Evolutionary conservation across 352 stramenopile genomes (phyloP).

Genomic region (Phytophthora pisi): DNA sequence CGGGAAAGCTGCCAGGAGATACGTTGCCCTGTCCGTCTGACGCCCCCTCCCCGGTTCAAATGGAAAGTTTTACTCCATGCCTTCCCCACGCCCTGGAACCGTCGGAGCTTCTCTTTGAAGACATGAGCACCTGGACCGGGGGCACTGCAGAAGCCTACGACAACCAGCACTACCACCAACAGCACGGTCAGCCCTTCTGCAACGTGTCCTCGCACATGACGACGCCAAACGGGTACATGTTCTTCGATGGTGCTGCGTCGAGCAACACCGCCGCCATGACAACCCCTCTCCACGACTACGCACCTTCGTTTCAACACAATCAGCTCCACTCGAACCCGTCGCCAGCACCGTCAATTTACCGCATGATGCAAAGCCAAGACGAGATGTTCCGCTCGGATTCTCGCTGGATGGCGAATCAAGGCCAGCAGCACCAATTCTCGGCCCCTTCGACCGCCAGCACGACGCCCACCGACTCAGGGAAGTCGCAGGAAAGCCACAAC

Average conservation of each 20-base stretch:
- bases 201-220: constrained; percentile 21
- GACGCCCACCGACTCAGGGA: constrained; percentile 1
- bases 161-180: constrained; percentile 32
- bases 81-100: constrained; percentile 37
- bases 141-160: constrained; percentile 18
- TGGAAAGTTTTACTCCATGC: constrained; percentile 51
- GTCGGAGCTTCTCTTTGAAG: constrained; percentile 48
- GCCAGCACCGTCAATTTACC: constrained; percentile 19
- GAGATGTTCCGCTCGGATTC: constrained; percentile 6
- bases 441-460: constrained; percentile 16
- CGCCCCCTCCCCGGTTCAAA: constrained; percentile 39
- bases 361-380: constrained; percentile 25
- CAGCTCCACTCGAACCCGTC: constrained; percentile 13
- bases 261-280: constrained; percentile 3
- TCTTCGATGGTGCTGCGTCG: constrained; percentile 16
- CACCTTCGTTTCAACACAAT: constrained; percentile 25
- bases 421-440: constrained; percentile 11
- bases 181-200: constrained; percentile 27
- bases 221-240: constrained; percentile 14
- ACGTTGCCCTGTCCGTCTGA: constrained; percentile 21
- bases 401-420: constrained; percentile 26
- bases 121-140: constrained; percentile 35
- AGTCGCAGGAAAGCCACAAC: neutral
- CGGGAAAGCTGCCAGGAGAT: constrained; percentile 24
- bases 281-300: constrained; percentile 17